A percentile compares a stretch with the other conserved stretches of the same genome.
These are phyloP conservation scores for Beauveria scarabaeidicola DNA, from an alignment of 2,329 filamentous ascomycete species.

Conservation along the genomic window DNA sequence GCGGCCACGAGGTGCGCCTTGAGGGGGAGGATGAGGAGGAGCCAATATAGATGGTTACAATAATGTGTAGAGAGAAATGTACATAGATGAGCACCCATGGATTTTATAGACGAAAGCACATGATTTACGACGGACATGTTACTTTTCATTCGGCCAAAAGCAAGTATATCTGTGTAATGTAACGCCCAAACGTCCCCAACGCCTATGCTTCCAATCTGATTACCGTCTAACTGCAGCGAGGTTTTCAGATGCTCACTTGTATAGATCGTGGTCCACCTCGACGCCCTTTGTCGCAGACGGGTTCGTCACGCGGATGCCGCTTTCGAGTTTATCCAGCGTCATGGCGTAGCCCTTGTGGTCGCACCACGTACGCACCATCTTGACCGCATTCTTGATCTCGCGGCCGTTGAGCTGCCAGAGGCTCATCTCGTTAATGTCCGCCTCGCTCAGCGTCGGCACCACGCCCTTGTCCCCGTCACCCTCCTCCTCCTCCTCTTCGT, in stretches of 20 bases:
- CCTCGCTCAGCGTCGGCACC: slow-evolving; percentile 18
- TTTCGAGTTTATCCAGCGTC: slow-evolving; percentile 34
- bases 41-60: too few relatives aligned
- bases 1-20: slow-evolving; percentile 50
- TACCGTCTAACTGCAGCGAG: not conserved
- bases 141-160: not conserved
- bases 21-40: slow-evolving; percentile 35
- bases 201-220: not conserved
- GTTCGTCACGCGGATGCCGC: slow-evolving; percentile 36
- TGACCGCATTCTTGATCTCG: slow-evolving; percentile 39
- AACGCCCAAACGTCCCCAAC: not conserved
- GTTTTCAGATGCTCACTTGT: not conserved
- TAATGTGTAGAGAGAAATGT: not conserved
- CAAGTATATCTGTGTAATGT: not conserved
- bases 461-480: not conserved
- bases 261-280: slow-evolving; percentile 10
- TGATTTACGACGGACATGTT: not conserved
- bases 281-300: slow-evolving; percentile 31
- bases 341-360: slow-evolving; percentile 34
- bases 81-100: not conserved
- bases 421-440: slow-evolving; percentile 30
- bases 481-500: not conserved
- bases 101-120: not conserved
- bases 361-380: slow-evolving; percentile 38
- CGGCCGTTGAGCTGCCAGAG: slow-evolving; percentile 35